Conservation (phyloP, 768 basidiomycete genomes). For the Podaxis mareebaensis region DNA sequence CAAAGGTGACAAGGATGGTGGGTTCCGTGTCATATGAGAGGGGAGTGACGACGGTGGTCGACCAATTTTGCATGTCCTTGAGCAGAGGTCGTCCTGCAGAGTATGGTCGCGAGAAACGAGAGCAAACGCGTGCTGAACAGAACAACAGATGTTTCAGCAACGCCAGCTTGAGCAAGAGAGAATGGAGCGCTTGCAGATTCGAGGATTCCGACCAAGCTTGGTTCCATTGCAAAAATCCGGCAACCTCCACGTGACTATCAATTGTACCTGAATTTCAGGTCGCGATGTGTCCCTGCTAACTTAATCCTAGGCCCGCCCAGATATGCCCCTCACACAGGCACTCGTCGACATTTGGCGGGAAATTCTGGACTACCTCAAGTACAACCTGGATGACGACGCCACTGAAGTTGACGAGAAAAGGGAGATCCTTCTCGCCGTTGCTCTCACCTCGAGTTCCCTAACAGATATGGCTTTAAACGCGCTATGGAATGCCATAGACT, state of each 20-base stretch:
- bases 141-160: neutral
- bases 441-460: neutral
- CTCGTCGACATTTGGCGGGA: neutral
- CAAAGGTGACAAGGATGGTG: conserved; percentile 72
- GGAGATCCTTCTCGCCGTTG: neutral
- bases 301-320: too few species aligned
- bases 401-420: neutral
- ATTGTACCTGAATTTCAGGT: neutral
- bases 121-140: neutral
- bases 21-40: conserved; percentile 80
- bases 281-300: neutral
- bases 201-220: too few species aligned
- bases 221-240: neutral
- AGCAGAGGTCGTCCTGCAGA: conserved; percentile 1
- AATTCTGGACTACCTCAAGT: neutral
- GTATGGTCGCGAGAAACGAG: neutral
- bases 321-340: neutral
- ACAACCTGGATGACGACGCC: neutral
- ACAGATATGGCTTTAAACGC: neutral
- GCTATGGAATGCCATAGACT: neutral
- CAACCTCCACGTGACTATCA: neutral
- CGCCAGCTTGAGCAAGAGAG: conserved; percentile 11
- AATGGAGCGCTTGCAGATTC: neutral
- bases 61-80: conserved; percentile 52
- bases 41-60: conserved; percentile 56